These are phyloP conservation scores for Alternaria gansuensis DNA, from an alignment of 2,329 filamentous ascomycete species.

Conservation along the genomic window DNA sequence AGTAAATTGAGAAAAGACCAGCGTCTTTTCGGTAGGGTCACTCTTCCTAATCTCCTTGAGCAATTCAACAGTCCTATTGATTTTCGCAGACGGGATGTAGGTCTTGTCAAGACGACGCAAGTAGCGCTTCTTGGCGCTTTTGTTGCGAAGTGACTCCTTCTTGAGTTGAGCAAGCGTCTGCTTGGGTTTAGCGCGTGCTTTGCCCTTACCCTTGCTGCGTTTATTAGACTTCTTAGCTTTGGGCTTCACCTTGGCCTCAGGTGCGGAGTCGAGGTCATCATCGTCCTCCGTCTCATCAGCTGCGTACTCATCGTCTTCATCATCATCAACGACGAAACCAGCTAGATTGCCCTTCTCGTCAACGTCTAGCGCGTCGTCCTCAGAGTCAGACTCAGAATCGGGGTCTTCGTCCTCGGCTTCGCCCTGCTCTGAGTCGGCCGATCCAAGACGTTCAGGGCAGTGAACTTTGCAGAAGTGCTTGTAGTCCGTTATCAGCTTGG, in stretches of 20 bases:
- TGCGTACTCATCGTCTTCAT: slow-evolving; percentile 48
- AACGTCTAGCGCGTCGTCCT: slow-evolving; percentile 54
- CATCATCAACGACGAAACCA: slow-evolving; percentile 66
- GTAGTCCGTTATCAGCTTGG: slow-evolving; percentile 76
- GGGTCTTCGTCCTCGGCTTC: slow-evolving; percentile 45
- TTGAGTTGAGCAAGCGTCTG: slow-evolving; percentile 72
- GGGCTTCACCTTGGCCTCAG: slow-evolving; percentile 36
- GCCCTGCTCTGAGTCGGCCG: slow-evolving; percentile 35
- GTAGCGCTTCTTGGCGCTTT: slow-evolving; percentile 72
- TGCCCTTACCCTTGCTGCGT: slow-evolving; percentile 57
- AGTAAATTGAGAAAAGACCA: slow-evolving; percentile 85
- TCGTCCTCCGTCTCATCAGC: slow-evolving; percentile 54
- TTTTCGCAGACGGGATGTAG: slow-evolving; percentile 79
- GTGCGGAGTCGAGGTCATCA: slow-evolving; percentile 3
- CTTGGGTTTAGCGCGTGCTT: slow-evolving; percentile 46
- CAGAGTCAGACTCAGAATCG: slow-evolving; percentile 46
- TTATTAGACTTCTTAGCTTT: slow-evolving; percentile 40
- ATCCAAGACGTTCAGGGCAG: slow-evolving; percentile 63
- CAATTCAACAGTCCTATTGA: slow-evolving; percentile 73
- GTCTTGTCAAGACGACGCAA: slow-evolving; percentile 71
- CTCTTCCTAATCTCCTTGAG: slow-evolving; percentile 62
- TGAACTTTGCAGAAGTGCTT: slow-evolving; percentile 77
- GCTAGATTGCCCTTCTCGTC: slow-evolving; percentile 52
- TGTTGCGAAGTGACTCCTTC: slow-evolving; percentile 70
- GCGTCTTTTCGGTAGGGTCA: slow-evolving; percentile 73